phyloP scores from a whole-genome alignment of 768 basidiomycete genomes.

The Tricholoma flavovirens region DNA sequence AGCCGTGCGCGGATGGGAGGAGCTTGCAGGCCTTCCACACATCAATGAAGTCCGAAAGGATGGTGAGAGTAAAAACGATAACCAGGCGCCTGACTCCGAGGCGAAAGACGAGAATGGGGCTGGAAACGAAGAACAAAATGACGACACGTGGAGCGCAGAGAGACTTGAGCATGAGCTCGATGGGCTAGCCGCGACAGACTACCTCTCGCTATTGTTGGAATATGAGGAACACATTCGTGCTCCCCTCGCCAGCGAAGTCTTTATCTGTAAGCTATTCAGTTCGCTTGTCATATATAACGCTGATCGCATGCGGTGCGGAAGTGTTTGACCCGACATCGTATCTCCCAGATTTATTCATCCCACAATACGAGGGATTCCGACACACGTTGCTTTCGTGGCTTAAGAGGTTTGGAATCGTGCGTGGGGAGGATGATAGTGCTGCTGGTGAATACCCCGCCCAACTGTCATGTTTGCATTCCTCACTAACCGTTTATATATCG shows the following conservation, averaged over 20 bases:
- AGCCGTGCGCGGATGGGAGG: slow-evolving; percentile 92
- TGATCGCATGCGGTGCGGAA: slow-evolving; percentile 23
- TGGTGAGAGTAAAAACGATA: slow-evolving; percentile 24
- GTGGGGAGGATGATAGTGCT: slow-evolving; percentile 31
- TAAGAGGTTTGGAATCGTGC: slow-evolving; percentile 54
- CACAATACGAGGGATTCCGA: slow-evolving; percentile 65
- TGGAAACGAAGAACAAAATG: slow-evolving; percentile 32
- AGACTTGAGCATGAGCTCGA: slow-evolving; percentile 56
- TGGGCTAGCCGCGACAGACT: slow-evolving; percentile 55
- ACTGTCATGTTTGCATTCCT: neutral
- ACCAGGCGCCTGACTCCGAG: slow-evolving; percentile 24
- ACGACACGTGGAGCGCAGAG: slow-evolving; percentile 55
- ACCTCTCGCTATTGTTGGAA: slow-evolving; percentile 67
- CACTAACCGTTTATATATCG: neutral
- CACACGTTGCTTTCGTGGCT: slow-evolving; percentile 59
- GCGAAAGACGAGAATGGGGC: slow-evolving; percentile 27
- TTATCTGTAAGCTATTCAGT: slow-evolving; percentile 45
- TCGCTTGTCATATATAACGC: neutral
- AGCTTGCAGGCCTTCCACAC: slow-evolving; percentile 60
- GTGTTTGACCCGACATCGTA: slow-evolving; percentile 80
- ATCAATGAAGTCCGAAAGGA: slow-evolving; percentile 64
- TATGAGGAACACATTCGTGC: slow-evolving; percentile 66
- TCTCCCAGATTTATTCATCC: slow-evolving; percentile 75
- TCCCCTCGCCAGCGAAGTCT: slow-evolving; percentile 31
- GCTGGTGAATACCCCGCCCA: slow-evolving; percentile 17